Conservation (phyloP, 768 basidiomycete species). For the Amanita phalloides region DNA sequence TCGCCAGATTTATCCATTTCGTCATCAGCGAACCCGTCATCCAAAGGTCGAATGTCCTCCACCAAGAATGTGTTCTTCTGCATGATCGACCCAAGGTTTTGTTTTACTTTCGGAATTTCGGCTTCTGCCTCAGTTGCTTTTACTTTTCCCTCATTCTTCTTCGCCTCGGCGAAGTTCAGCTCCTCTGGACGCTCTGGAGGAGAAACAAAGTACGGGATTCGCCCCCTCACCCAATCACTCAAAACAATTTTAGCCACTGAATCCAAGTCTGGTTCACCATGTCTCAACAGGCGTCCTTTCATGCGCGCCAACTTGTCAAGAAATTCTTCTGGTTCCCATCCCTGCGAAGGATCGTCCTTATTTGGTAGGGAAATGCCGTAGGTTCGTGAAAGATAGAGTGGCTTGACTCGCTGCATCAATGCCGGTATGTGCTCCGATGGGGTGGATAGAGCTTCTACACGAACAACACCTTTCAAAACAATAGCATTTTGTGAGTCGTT, state of each 20-base stretch:
- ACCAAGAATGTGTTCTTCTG: conserved; percentile 82
- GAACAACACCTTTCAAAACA: conserved; percentile 93
- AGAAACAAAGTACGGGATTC: conserved; percentile 91
- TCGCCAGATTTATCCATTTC: conserved; percentile 28
- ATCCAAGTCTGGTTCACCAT: conserved; percentile 90
- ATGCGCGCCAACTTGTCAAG: conserved; percentile 79
- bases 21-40: conserved; percentile 35
- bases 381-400: conserved; percentile 80
- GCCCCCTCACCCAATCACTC: conserved; percentile 94
- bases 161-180: conserved; percentile 55
- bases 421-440: conserved; percentile 89
- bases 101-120: conserved; percentile 58
- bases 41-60: conserved; percentile 69
- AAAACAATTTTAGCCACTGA: conserved; percentile 90
- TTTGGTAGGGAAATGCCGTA: conserved; percentile 66
- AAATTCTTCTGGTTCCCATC: conserved; percentile 70
- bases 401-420: conserved; percentile 86
- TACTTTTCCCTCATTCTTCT: conserved; percentile 42
- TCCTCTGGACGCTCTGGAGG: conserved; percentile 80
- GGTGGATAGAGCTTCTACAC: conserved; percentile 87
- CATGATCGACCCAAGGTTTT: conserved; percentile 79
- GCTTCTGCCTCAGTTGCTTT: conserved; percentile 29
- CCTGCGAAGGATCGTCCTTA: conserved; percentile 33
- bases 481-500: conserved; percentile 84
- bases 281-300: conserved; percentile 86